These are phyloP conservation scores for Solanum etuberosum DNA, from an alignment of 257 asterid genomes.

Conservation along the genomic window DNA sequence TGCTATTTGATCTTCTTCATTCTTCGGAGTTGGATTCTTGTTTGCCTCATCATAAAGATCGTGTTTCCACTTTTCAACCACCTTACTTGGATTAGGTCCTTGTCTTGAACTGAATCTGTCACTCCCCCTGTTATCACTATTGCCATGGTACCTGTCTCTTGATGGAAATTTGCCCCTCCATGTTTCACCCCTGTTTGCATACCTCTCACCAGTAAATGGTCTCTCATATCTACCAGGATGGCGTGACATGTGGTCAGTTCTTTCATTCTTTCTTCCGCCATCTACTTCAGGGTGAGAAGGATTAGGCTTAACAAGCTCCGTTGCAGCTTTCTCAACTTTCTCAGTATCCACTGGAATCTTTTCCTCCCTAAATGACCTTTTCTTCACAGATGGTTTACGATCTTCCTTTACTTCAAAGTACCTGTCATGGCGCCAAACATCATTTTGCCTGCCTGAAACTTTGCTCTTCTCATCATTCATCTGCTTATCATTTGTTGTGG, in stretches of 20 bases:
- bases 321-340: slow-evolving; percentile 23
- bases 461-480: slow-evolving; percentile 34
- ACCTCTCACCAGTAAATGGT: slow-evolving; percentile 36
- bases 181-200: slow-evolving; percentile 19
- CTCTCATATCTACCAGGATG: slow-evolving; percentile 32
- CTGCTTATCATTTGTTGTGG: slow-evolving; percentile 16
- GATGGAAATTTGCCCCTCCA: slow-evolving; percentile 44
- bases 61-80: slow-evolving; percentile 85
- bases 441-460: slow-evolving; percentile 30
- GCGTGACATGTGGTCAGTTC: slow-evolving; percentile 20
- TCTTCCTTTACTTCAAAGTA: slow-evolving; percentile 52
- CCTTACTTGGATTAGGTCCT: slow-evolving; percentile 32
- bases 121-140: slow-evolving; percentile 30
- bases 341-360: slow-evolving; percentile 42
- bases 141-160: slow-evolving; percentile 23
- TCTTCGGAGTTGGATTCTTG: slow-evolving; percentile 66
- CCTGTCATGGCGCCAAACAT: slow-evolving; percentile 64
- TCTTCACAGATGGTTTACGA: slow-evolving; percentile 39
- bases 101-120: slow-evolving; percentile 37
- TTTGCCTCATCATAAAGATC: slow-evolving; percentile 71
- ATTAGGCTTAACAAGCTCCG: slow-evolving; percentile 22
- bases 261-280: slow-evolving; percentile 30
- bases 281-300: slow-evolving; percentile 16
- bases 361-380: slow-evolving; percentile 72
- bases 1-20: slow-evolving; percentile 76